A percentile compares a stretch with the other conserved stretches of the same genome.
Evolutionary conservation across 2,329 filamentous ascomycete species (phyloP).

Genomic region (Fusarium illudens): DNA sequence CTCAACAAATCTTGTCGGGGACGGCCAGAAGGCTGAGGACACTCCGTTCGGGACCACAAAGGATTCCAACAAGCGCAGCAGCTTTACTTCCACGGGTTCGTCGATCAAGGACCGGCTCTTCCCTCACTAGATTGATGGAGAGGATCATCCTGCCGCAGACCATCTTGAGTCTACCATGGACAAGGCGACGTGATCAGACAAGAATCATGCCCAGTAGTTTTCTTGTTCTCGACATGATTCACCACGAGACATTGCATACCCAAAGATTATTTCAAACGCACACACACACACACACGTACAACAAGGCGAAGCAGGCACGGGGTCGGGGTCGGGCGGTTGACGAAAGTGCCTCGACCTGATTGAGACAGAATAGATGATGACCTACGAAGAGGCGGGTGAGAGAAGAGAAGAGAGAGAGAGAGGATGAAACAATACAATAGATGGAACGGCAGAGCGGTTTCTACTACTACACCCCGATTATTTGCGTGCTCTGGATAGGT

Average conservation of each 20-base stretch:
- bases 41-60: constrained; percentile 31
- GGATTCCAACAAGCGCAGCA: constrained; percentile 37
- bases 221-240: background rate
- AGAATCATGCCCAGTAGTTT: background rate
- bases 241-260: background rate
- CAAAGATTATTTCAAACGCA: background rate
- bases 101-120: constrained; percentile 42
- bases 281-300: background rate
- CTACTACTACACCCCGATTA: constrained; percentile 1
- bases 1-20: constrained; percentile 35
- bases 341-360: background rate
- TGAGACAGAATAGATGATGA: background rate
- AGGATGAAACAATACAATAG: constrained; percentile 4
- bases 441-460: constrained; percentile 1
- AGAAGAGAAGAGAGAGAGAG: background rate
- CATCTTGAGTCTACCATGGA: background rate
- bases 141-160: background rate
- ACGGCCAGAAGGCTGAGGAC: constrained; percentile 38
- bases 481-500: constrained; percentile 11
- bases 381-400: background rate
- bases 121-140: constrained; percentile 19
- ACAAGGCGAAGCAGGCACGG: background rate
- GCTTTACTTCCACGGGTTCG: constrained; percentile 36
- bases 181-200: background rate
- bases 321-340: background rate